phyloP scores from a whole-genome alignment of 2,329 filamentous ascomycete species.

The Epichloe gansuensis region DNA sequence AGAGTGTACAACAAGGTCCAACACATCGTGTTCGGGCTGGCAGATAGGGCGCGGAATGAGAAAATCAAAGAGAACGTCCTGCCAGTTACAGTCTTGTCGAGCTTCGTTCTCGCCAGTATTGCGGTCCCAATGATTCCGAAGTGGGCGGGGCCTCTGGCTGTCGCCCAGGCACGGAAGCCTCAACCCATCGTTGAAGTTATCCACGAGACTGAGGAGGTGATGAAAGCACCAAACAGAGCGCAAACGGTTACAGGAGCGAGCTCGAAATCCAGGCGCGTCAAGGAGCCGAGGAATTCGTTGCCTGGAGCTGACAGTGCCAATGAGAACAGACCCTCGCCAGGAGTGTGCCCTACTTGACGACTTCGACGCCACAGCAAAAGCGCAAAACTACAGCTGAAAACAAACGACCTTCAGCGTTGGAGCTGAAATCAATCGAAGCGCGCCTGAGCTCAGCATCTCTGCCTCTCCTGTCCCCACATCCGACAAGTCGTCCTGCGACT shows the following conservation, averaged over 20 bases:
- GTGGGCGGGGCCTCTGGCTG: slow-evolving; percentile 68
- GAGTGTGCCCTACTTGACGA: slow-evolving; percentile 11
- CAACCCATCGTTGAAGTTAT: slow-evolving; percentile 27
- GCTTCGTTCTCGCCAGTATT: slow-evolving; percentile 66
- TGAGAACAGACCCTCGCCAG: slow-evolving; percentile 17
- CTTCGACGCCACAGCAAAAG: slow-evolving; percentile 13
- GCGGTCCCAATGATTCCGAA: slow-evolving; percentile 63
- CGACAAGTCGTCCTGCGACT: slow-evolving; percentile 41
- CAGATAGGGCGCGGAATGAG: slow-evolving; percentile 55
- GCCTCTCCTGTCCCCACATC: slow-evolving; percentile 46
- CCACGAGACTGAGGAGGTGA: slow-evolving; percentile 23
- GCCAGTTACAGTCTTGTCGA: slow-evolving; percentile 69
- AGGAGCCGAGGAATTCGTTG: slow-evolving; percentile 31
- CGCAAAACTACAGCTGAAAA: slow-evolving; percentile 23
- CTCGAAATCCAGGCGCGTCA: slow-evolving; percentile 36
- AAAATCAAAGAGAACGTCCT: slow-evolving; percentile 73
- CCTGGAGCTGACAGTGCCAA: slow-evolving; percentile 24
- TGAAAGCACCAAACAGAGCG: slow-evolving; percentile 47
- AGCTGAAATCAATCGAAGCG: slow-evolving; percentile 43
- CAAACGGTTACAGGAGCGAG: slow-evolving; percentile 49
- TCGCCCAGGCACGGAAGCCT: slow-evolving; percentile 70
- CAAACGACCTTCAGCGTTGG: slow-evolving; percentile 37
- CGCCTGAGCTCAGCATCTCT: slow-evolving; percentile 57
- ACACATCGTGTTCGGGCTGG: slow-evolving; percentile 71
- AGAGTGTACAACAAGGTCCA: slow-evolving; percentile 82